A percentile compares a stretch with the other conserved stretches of the same genome.
Conservation (phyloP, 2,329 filamentous ascomycete genomes). For the Aspergillus udagawae region DNA sequence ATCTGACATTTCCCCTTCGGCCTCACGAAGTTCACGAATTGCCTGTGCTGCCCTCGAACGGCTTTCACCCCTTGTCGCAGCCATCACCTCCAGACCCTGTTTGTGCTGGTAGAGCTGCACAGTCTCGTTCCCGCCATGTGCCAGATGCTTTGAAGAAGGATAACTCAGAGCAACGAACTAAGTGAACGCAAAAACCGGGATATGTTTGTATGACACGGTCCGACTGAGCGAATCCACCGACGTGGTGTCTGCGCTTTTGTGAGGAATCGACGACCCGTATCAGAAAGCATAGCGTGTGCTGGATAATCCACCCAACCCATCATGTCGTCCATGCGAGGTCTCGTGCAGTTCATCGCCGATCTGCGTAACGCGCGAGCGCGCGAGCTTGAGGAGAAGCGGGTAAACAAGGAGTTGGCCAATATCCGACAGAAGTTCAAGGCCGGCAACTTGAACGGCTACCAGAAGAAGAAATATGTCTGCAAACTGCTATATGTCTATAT, state of each 20-base stretch:
- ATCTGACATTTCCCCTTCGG: not conserved
- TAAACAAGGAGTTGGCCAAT: constrained; percentile 98
- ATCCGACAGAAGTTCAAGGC: constrained; percentile 99
- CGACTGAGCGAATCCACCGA: constrained; percentile 20
- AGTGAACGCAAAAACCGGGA: constrained; percentile 13
- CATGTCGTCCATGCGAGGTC: constrained; percentile 57
- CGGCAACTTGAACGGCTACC: constrained; percentile 88
- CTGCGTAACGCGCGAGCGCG: constrained; percentile 89
- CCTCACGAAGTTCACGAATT: not conserved
- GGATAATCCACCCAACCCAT: constrained; percentile 5
- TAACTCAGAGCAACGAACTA: not conserved
- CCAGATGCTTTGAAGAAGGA: constrained; percentile 19
- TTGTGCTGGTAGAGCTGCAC: not conserved
- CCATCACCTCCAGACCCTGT: not conserved
- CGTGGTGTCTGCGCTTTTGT: constrained; percentile 17
- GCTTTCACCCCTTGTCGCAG: constrained; percentile 3
- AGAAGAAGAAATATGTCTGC: constrained; percentile 99
- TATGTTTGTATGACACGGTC: constrained; percentile 28
- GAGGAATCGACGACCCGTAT: not conserved
- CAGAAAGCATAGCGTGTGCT: not conserved
- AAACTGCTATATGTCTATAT: constrained; percentile 99
- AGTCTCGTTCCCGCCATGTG: constrained; percentile 16
- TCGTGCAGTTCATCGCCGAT: constrained; percentile 98
- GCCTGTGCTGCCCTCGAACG: not conserved
- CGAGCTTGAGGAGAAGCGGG: constrained; percentile 96